Percentiles rank a stretch among this genome's conserved stretches.
Conservation (phyloP, 148 eudicot species). For the Rhododendron molle region DNA sequence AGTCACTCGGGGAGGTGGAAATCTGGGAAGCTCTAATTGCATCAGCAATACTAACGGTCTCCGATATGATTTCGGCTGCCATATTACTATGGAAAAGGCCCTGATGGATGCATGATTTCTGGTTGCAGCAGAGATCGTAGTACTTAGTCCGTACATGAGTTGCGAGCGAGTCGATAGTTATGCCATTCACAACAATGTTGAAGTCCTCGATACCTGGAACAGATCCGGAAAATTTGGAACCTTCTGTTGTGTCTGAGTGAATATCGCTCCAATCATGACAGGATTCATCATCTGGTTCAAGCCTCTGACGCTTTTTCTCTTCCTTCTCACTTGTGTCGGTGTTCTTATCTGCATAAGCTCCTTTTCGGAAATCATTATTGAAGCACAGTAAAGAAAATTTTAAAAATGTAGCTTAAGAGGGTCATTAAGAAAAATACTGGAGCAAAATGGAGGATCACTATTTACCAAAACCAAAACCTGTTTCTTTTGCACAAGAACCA, state of each 20-base stretch:
- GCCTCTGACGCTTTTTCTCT: not conserved
- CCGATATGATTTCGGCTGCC: conserved; percentile 39
- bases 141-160: conserved; percentile 32
- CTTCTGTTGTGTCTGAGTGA: not conserved
- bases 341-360: not conserved
- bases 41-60: conserved; percentile 49
- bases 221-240: not conserved
- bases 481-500: not conserved
- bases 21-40: conserved; percentile 34
- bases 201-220: conserved; percentile 21
- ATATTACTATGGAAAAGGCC: conserved; percentile 33
- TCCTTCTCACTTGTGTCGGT: not conserved
- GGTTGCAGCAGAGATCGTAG: conserved; percentile 44
- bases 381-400: not conserved
- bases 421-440: not conserved
- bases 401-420: not conserved
- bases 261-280: not conserved
- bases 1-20: conserved; percentile 16
- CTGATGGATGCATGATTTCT: conserved; percentile 36
- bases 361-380: not conserved
- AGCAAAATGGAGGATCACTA: not conserved
- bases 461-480: not conserved
- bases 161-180: conserved; percentile 34
- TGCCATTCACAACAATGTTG: conserved; percentile 27
- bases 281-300: not conserved